A percentile compares a stretch with the other conserved stretches of the same genome.
phyloP scores from a whole-genome alignment of 2,329 filamentous ascomycete species.

The Stagonosporopsis chrysanthemi region DNA sequence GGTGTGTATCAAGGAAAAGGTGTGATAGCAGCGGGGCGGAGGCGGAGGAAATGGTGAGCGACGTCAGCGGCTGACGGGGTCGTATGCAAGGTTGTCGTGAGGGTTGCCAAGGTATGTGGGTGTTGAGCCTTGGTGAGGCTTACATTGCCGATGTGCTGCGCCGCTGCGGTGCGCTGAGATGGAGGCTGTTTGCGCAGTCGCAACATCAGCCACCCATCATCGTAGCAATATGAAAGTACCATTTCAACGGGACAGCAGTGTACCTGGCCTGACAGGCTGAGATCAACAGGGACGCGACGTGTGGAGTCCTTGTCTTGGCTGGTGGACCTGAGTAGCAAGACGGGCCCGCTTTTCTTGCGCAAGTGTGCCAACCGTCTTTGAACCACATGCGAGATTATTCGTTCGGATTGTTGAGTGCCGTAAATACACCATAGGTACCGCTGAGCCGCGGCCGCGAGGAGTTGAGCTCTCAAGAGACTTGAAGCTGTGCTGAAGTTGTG shows the following conservation, averaged over 20 bases:
- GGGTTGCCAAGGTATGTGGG: slow-evolving; percentile 1
- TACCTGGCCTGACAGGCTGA: neutral
- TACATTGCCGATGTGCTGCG: neutral
- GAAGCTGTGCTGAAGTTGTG: neutral
- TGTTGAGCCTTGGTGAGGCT: slow-evolving; percentile 2
- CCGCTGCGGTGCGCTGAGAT: neutral
- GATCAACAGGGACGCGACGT: slow-evolving; percentile 5
- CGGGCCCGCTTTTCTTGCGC: slow-evolving; percentile 9
- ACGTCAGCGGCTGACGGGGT: slow-evolving; percentile 20
- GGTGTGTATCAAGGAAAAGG: slow-evolving; percentile 1
- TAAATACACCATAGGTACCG: slow-evolving; percentile 1
- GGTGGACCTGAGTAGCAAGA: slow-evolving; percentile 10
- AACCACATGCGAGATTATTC: slow-evolving; percentile 11
- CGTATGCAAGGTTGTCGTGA: slow-evolving; percentile 1
- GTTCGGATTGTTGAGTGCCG: neutral
- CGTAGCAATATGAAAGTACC: slow-evolving; percentile 2
- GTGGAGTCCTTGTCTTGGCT: slow-evolving; percentile 12
- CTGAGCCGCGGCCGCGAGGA: slow-evolving; percentile 11
- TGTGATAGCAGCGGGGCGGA: slow-evolving; percentile 10
- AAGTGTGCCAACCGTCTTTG: slow-evolving; percentile 18
- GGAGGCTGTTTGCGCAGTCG: neutral
- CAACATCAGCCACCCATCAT: neutral
- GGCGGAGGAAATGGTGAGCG: slow-evolving; percentile 4
- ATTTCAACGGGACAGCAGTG: neutral
- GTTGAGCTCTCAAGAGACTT: neutral